Evolutionary conservation across 2,329 filamentous ascomycete species (phyloP).

Genomic region (Seiridium cupressi): DNA sequence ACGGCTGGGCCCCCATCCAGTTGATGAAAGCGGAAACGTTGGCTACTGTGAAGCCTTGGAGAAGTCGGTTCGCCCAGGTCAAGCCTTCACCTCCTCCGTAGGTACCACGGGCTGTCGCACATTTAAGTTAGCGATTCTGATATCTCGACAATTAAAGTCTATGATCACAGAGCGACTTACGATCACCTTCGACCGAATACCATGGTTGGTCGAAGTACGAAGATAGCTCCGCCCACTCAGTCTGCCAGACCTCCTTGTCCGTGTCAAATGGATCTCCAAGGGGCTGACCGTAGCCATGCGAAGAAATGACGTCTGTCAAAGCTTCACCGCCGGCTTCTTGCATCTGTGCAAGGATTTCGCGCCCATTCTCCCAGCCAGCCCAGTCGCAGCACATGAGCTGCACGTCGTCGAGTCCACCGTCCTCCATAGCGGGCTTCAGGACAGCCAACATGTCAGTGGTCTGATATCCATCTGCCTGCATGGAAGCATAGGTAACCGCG

Average conservation of each 20-base stretch:
- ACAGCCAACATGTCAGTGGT: slow-evolving; percentile 50
- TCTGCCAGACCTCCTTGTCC: slow-evolving; percentile 40
- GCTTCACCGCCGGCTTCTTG: slow-evolving; percentile 25
- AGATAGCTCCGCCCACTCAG: slow-evolving; percentile 41
- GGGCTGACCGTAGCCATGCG: slow-evolving; percentile 38
- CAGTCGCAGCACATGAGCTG: slow-evolving; percentile 40
- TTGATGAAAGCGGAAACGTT: slow-evolving; percentile 4
- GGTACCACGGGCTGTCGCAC: not conserved
- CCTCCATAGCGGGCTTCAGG: slow-evolving; percentile 40
- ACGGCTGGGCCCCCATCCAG: slow-evolving; percentile 5
- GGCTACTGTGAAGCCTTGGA: slow-evolving; percentile 4
- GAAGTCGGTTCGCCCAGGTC: slow-evolving; percentile 1
- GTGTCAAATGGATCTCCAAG: slow-evolving; percentile 24
- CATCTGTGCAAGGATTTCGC: slow-evolving; percentile 11
- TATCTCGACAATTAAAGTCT: not conserved
- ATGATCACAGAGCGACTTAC: not conserved
- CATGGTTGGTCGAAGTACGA: slow-evolving; percentile 2
- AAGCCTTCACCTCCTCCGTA: slow-evolving; percentile 2
- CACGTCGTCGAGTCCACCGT: slow-evolving; percentile 15
- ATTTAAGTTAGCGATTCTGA: not conserved
- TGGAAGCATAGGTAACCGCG: slow-evolving; percentile 38
- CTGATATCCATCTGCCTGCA: slow-evolving; percentile 44
- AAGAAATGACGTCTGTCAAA: slow-evolving; percentile 36
- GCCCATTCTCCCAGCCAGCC: slow-evolving; percentile 29
- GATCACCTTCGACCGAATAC: slow-evolving; percentile 2